Evolutionary conservation across 2,329 filamentous ascomycete species (phyloP).

Genomic region (Colletotrichum nymphaeae): DNA sequence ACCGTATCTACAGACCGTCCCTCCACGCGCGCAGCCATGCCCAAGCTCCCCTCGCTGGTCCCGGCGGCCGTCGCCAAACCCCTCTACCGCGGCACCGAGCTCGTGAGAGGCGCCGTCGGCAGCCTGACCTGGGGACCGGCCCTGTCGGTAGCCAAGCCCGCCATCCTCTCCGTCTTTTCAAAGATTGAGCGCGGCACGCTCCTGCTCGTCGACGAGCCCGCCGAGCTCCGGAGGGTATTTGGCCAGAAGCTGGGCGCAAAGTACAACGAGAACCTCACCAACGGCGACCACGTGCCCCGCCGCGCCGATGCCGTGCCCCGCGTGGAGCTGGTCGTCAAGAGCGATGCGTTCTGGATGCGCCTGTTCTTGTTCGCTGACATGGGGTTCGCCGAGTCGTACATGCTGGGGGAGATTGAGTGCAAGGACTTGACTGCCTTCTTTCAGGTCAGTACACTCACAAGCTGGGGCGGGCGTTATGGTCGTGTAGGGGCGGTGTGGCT

Average conservation of each 20-base stretch:
- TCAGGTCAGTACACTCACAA: constrained; percentile 55
- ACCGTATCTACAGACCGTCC: not conserved
- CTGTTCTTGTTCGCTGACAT: constrained; percentile 78
- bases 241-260: constrained; percentile 57
- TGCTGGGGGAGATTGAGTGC: constrained; percentile 78
- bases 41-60: constrained; percentile 46
- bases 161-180: constrained; percentile 57
- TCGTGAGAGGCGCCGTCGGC: constrained; percentile 55
- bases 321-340: constrained; percentile 69
- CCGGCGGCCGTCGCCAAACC: constrained; percentile 51
- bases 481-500: not conserved
- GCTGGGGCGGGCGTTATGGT: too few relatives aligned
- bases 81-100: constrained; percentile 51
- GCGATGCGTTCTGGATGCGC: constrained; percentile 77
- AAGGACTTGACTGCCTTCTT: constrained; percentile 76
- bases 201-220: constrained; percentile 59
- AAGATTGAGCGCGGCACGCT: constrained; percentile 61
- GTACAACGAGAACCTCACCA: constrained; percentile 49
- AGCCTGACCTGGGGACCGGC: constrained; percentile 60
- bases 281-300: constrained; percentile 42
- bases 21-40: constrained; percentile 24
- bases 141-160: constrained; percentile 57
- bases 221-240: constrained; percentile 53
- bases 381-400: constrained; percentile 80
- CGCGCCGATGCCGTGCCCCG: constrained; percentile 50